Base-by-base conservation (phyloP, 2,329 filamentous ascomycete genomes). In the Stagonosporopsis tanaceti region DNA sequence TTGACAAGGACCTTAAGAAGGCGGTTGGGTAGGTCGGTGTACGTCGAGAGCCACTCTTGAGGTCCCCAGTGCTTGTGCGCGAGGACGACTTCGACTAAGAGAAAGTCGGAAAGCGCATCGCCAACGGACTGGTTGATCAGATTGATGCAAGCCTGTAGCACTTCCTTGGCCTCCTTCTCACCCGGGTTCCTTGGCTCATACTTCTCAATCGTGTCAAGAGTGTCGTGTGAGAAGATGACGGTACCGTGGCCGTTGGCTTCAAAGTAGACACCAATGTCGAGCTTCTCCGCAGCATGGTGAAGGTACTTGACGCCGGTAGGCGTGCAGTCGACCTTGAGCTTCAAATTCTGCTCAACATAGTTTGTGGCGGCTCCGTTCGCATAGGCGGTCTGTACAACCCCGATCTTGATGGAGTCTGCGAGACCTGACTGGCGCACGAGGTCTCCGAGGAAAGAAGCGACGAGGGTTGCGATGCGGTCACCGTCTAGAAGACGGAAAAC, bases 221-320 rank as follows among this genome's bases (percentile, higher is more conserved):
- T 94, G 58, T 91, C 88, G 56, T 90, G 86, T 1, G 92, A 96
- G 83, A 99, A 99, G 52, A 98, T 89, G 34, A 98, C 90, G 9
- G 95, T 99, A 64, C 95, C 95, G 78, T 99, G 95, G 28, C 95
- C 95, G 75, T 99, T 99, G 64, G 95, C 95, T 81, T 99, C 95
- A 71, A 99, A 99, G 81, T 99, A 99, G 50, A 98, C 92, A 55
- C 95, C 95, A 53, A 98, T 89, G 70, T 99, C 95, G 69, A 96
- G 97, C 65, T 93, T 91, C 70, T 91, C 88, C 37, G 95, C 95
- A n/a, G 92, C 95, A 73, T 98, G 95, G 79, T 99, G 95, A 62
- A 99, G 85, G 79, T 97, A 91, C 83, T 99, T 99, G 61, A 99
- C 95, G 65, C 95, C 95, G 0, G 95, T 99, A 14, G 92, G 89